Percentiles rank a stretch among this genome's conserved stretches.
These are phyloP conservation scores for Ailanthus altissimus DNA, from an alignment of 345 rosid species.

Conservation along the genomic window DNA sequence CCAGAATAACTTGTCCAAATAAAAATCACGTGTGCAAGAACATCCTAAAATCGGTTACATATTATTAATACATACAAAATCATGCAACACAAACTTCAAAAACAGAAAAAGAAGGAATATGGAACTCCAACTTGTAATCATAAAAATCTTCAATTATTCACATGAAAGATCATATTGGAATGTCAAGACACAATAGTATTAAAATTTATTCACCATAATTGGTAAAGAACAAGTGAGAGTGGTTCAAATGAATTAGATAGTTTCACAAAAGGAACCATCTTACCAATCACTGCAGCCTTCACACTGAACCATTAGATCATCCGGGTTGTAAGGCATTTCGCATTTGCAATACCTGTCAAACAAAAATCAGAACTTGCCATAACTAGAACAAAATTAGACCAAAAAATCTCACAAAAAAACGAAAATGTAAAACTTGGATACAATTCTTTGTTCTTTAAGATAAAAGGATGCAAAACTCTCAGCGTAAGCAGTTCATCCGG, in stretches of 20 bases:
- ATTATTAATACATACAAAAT: neutral
- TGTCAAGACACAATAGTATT: neutral
- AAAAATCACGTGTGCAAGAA: neutral
- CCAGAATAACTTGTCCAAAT: neutral
- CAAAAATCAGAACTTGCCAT: neutral
- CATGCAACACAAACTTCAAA: neutral
- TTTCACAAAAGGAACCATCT: slow-evolving; percentile 21
- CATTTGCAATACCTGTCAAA: slow-evolving; percentile 89
- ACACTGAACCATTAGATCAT: slow-evolving; percentile 95
- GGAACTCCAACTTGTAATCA: neutral
- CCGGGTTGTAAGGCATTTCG: slow-evolving; percentile 99
- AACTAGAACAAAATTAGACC: neutral
- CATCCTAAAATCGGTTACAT: neutral
- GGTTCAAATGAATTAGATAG: slow-evolving; percentile 12
- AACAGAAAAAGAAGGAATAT: neutral
- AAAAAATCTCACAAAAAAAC: neutral
- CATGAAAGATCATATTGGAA: neutral
- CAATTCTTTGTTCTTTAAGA: neutral
- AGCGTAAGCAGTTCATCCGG: neutral
- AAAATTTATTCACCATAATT: neutral
- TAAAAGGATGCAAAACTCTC: neutral
- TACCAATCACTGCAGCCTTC: slow-evolving; percentile 95
- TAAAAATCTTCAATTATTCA: neutral
- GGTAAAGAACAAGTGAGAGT: neutral
- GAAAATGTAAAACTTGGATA: neutral